Percentiles rank a stretch among this genome's conserved stretches.
Conservation (phyloP, 768 basidiomycete species). For the Russula sp. region DNA sequence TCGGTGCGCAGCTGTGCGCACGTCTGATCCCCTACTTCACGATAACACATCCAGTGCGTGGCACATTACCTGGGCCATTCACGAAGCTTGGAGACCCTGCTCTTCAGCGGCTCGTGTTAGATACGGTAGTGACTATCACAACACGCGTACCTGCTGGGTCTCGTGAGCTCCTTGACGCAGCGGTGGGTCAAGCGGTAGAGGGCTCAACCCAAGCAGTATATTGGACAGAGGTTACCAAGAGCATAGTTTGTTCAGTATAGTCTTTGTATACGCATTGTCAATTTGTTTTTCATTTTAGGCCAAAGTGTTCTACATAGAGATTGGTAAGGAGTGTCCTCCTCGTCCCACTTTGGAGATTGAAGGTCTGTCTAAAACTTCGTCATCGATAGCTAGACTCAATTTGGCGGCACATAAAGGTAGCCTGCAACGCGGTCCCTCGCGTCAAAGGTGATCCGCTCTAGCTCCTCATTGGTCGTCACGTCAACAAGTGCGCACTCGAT, state of each 20-base stretch:
- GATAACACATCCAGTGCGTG: constrained; percentile 67
- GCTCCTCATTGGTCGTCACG: constrained; percentile 39
- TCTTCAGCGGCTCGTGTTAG: constrained; percentile 53
- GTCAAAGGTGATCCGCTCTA: constrained; percentile 58
- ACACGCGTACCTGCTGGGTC: constrained; percentile 1
- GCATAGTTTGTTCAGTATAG: neutral
- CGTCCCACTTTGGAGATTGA: neutral
- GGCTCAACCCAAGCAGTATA: constrained; percentile 22
- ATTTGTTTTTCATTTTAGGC: constrained; percentile 35
- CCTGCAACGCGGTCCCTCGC: constrained; percentile 64
- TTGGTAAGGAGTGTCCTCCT: neutral
- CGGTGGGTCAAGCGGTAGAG: constrained; percentile 22
- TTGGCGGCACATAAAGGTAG: constrained; percentile 40
- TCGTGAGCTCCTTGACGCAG: constrained; percentile 16
- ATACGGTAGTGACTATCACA: constrained; percentile 41
- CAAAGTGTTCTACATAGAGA: neutral
- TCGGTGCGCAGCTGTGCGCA: constrained; percentile 42
- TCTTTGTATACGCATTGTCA: no score
- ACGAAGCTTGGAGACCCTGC: constrained; percentile 46
- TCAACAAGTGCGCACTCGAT: constrained; percentile 68
- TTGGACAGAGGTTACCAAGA: constrained; percentile 13
- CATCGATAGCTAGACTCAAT: neutral
- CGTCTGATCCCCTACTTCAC: constrained; percentile 76
- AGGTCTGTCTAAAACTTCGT: neutral
- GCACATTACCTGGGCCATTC: constrained; percentile 72